These are phyloP conservation scores for Gleditsia sinensis DNA, from an alignment of 306 rosid genomes.

Conservation along the genomic window DNA sequence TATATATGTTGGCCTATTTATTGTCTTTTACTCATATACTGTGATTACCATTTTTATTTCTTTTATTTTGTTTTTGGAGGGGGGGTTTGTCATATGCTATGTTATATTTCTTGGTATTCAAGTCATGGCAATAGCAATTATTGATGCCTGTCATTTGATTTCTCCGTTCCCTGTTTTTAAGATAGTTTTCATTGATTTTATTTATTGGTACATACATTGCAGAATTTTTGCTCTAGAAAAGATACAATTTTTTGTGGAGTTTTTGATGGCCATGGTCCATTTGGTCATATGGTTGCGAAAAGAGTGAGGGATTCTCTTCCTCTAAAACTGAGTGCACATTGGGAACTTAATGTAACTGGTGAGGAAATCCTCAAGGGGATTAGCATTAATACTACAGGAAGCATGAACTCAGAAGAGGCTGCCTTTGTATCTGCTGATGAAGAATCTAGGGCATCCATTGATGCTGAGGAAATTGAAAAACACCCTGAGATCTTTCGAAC, in stretches of 20 bases:
- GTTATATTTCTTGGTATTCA: neutral
- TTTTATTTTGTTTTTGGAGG: neutral
- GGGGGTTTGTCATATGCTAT: neutral
- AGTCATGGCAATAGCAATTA: neutral
- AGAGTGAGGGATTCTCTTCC: slow-evolving; percentile 99
- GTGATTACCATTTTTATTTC: neutral
- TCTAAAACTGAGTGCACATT: slow-evolving; percentile 78
- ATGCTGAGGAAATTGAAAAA: slow-evolving; percentile 67
- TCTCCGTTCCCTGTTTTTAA: neutral
- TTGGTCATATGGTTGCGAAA: slow-evolving; percentile 97
- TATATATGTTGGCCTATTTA: neutral
- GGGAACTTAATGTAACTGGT: slow-evolving; percentile 66
- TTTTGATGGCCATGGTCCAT: slow-evolving; percentile 98
- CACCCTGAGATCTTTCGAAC: slow-evolving; percentile 73
- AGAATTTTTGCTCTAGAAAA: slow-evolving; percentile 86
- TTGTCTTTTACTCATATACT: neutral
- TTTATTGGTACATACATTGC: slow-evolving; percentile 35
- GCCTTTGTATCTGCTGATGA: slow-evolving; percentile 68
- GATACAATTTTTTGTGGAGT: slow-evolving; percentile 95
- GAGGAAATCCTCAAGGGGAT: slow-evolving; percentile 76
- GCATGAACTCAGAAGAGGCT: slow-evolving; percentile 69
- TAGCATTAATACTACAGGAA: slow-evolving; percentile 60
- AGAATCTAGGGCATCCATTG: slow-evolving; percentile 61
- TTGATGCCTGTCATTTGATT: slow-evolving; percentile 26
- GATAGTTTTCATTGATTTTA: slow-evolving; percentile 20